These are phyloP conservation scores for Trichomonascaceae sp. DNA, from an alignment of 1,139 yeast genomes.

Conservation along the genomic window DNA sequence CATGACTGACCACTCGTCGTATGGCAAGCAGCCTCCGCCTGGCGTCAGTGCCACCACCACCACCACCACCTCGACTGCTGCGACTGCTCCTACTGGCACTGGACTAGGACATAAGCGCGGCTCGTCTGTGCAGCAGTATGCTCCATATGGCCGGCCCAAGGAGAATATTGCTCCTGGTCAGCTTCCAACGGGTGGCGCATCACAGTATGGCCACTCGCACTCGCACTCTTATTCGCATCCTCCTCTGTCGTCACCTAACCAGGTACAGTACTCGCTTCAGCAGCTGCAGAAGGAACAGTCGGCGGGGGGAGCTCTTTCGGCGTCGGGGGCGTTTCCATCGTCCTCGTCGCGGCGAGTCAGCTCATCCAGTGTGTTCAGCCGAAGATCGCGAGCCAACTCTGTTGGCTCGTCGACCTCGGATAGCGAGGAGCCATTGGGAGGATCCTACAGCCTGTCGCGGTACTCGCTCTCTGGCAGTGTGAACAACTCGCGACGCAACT, in stretches of 20 bases:
- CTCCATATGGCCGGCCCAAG: neutral
- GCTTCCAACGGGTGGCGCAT: too few relatives aligned
- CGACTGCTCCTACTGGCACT: too few relatives aligned
- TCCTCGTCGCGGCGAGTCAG: neutral
- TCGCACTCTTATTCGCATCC: too few relatives aligned
- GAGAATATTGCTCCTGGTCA: neutral
- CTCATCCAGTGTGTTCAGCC: neutral
- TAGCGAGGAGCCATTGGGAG: constrained; percentile 19
- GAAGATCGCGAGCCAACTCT: constrained; percentile 13
- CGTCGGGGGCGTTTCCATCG: too few relatives aligned
- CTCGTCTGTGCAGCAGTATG: neutral
- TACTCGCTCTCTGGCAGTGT: constrained; percentile 18
- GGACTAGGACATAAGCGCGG: neutral
- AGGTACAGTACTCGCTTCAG: too few relatives aligned
- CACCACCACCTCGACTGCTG: constrained; percentile 11
- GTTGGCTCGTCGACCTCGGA: constrained; percentile 19
- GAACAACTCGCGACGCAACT: constrained; percentile 18
- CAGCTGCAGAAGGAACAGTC: too few relatives aligned
- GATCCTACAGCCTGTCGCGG: constrained; percentile 16
- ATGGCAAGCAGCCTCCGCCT: constrained; percentile 8
- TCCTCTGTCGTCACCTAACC: too few relatives aligned
- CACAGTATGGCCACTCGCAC: too few relatives aligned
- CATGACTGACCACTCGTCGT: constrained; percentile 20
- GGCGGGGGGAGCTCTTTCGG: too few relatives aligned
- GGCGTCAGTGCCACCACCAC: constrained; percentile 7